Evolutionary conservation across 2,329 filamentous ascomycete genomes (phyloP).

Genomic region (Talaromyces sp.): DNA sequence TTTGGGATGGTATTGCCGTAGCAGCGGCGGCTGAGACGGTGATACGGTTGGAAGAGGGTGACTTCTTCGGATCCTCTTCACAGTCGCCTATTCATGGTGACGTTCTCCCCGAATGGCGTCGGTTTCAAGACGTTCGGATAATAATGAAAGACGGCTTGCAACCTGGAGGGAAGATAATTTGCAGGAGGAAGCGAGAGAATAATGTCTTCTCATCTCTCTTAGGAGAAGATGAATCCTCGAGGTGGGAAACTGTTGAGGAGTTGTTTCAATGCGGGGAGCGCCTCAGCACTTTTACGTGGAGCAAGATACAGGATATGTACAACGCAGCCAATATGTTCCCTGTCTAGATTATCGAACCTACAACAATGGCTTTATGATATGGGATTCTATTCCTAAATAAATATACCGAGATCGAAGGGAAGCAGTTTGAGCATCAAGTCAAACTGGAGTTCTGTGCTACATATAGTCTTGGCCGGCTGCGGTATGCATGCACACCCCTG

Average conservation of each 20-base stretch:
- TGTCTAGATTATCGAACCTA: background rate
- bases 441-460: background rate
- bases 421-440: background rate
- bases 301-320: slow-evolving; percentile 3
- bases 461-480: background rate
- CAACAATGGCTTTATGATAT: background rate
- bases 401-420: background rate
- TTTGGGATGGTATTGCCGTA: slow-evolving; percentile 15
- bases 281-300: background rate
- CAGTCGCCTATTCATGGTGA: background rate
- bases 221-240: background rate
- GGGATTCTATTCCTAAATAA: background rate
- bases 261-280: slow-evolving; percentile 8
- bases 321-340: background rate
- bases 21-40: slow-evolving; percentile 12
- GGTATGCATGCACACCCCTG: background rate
- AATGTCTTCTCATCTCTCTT: background rate
- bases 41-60: slow-evolving; percentile 6
- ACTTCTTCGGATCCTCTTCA: background rate
- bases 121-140: slow-evolving; percentile 9
- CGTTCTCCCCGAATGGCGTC: slow-evolving; percentile 2
- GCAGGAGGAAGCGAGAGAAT: background rate
- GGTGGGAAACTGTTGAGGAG: slow-evolving; percentile 10
- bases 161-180: slow-evolving; percentile 1
- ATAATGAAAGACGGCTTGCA: slow-evolving; percentile 13